phyloP scores from a whole-genome alignment of 805 yeast species.

The Spathaspora gorwiae region DNA sequence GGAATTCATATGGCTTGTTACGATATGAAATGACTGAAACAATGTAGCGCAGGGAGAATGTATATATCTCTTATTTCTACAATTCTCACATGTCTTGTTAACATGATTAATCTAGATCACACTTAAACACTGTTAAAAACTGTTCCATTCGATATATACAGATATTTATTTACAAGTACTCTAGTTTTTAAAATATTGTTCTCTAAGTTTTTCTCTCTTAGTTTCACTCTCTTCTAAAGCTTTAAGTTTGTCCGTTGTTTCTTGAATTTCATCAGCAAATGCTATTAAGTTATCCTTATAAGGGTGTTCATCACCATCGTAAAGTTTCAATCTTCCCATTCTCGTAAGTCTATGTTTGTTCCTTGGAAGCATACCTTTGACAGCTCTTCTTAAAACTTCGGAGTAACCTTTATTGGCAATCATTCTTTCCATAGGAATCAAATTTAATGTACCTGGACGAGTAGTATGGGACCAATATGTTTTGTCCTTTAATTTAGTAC shows the following conservation, averaged over 20 bases:
- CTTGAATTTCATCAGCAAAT: constrained; percentile 70
- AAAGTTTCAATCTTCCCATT: constrained; percentile 77
- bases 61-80: too few relatives aligned
- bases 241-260: constrained; percentile 41
- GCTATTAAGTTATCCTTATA: constrained; percentile 80
- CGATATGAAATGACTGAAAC: too few relatives aligned
- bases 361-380: constrained; percentile 93
- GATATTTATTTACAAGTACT: not conserved
- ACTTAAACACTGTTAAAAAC: not conserved
- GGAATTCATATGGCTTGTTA: too few relatives aligned
- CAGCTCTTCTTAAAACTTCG: constrained; percentile 84
- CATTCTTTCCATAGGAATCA: constrained; percentile 75
- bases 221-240: constrained; percentile 33
- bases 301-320: constrained; percentile 86
- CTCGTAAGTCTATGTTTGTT: constrained; percentile 76
- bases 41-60: too few relatives aligned
- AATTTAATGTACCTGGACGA: constrained; percentile 84
- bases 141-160: not conserved
- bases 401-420: constrained; percentile 77
- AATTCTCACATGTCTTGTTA: too few relatives aligned
- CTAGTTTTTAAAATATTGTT: constrained; percentile 22
- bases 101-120: too few relatives aligned
- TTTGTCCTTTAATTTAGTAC: constrained; percentile 76
- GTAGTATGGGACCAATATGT: constrained; percentile 86
- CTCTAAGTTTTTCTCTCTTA: constrained; percentile 28